Base-by-base conservation (phyloP, 345 rosid species). In the Mallotus nudiflorus region DNA sequence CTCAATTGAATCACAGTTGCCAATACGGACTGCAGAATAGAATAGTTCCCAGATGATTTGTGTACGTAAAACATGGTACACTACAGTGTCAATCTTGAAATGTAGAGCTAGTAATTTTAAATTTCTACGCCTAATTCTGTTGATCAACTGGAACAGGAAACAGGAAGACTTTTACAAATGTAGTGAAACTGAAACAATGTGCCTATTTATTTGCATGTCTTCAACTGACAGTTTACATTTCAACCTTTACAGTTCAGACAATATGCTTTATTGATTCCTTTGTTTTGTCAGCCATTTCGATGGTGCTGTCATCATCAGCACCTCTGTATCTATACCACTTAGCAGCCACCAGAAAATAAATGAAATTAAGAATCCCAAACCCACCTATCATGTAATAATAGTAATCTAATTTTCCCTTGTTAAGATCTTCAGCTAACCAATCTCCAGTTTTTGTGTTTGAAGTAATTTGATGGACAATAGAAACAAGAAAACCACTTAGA, bases 341-440 rank as follows among this genome's bases (percentile, higher is more conserved):
- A 9, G 76, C 64, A 25, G 56, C 56, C 8, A 56, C 28, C 16
- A 63, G 14, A 40, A 59, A 56, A 28, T 73, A 66, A 14, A 40
- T 13, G 0, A 56, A 49, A 9, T 54, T 54, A 5, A 66, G 40
- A 6, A 58, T 13, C 51, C 37, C 69, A 20, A 57, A 9, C 3
- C 16, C 65, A 37, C 48, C 35, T 12, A 71, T 46, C 44, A 60
- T n/a, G 35, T 60, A 62, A 11, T 46, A 49, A 31, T 1, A 62
- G 50, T 69, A 58, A 59, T 70, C 66, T n/a, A 58, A 28, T 35
- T 35, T 70, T 6, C 73, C 66, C 22, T 18, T 31, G 42, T 70
- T 60, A 15, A 70, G 66, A 60, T 58, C 73, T n/a, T 70, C 45
- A 10, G 66, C n/a, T 19, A 70, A 35, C 66, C 66, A 70, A 14